phyloP scores from a whole-genome alignment of 202 grass and related monocot genomes.

The Setaria viridis region DNA sequence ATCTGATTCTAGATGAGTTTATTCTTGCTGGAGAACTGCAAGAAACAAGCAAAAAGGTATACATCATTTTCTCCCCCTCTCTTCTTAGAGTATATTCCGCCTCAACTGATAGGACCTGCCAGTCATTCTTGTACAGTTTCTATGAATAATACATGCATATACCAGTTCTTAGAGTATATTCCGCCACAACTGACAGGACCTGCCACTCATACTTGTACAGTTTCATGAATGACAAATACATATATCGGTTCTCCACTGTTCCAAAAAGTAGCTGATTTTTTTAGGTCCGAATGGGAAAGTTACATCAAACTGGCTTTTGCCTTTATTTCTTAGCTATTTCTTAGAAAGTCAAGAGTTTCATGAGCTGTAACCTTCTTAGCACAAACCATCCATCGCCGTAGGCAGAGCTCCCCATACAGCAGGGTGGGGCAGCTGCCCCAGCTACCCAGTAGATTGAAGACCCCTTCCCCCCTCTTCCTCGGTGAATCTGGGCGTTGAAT shows the following conservation, averaged over 20 bases:
- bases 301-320: background rate
- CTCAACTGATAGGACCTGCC: background rate
- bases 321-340: background rate
- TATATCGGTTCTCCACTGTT: background rate
- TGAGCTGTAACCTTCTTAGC: too few species aligned
- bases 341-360: background rate
- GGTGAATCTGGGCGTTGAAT: too few species aligned
- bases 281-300: background rate
- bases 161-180: background rate
- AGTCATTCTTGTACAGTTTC: background rate
- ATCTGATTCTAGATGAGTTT: slow-evolving; percentile 94
- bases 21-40: slow-evolving; percentile 96
- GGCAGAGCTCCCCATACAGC: too few species aligned
- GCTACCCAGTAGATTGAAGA: too few species aligned
- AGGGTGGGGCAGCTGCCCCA: too few species aligned
- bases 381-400: too few species aligned
- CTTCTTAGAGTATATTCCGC: background rate
- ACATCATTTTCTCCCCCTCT: background rate
- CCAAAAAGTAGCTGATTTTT: background rate
- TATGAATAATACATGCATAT: background rate
- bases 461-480: too few species aligned
- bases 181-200: background rate
- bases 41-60: slow-evolving; percentile 95
- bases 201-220: background rate
- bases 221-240: background rate